These are phyloP conservation scores for Platanus orientalis DNA, from an alignment of 164 flowering plant species.

Conservation along the genomic window DNA sequence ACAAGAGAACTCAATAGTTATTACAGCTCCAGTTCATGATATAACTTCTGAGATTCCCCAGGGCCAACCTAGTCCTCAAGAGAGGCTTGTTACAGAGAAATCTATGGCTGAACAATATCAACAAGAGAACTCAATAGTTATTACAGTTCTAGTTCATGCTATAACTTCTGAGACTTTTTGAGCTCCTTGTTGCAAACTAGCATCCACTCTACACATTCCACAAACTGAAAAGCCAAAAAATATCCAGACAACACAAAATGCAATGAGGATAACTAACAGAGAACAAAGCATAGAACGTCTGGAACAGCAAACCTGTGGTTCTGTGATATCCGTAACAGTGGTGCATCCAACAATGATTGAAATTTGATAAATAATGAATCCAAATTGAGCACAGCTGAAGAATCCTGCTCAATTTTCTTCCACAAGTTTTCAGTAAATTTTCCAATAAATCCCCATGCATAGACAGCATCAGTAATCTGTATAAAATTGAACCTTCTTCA, in stretches of 20 bases:
- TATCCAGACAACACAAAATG: background rate
- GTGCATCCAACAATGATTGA: conserved; percentile 17
- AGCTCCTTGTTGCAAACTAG: background rate
- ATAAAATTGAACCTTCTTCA: conserved; percentile 2
- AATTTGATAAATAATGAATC: conserved; percentile 23
- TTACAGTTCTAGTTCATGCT: background rate
- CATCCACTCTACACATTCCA: background rate
- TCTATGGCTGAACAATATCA: too few species aligned
- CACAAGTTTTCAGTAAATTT: conserved; percentile 8
- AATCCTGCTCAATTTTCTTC: conserved; percentile 21
- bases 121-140: background rate
- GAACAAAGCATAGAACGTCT: background rate
- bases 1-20: background rate
- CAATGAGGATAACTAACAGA: background rate
- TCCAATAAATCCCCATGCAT: conserved; percentile 21
- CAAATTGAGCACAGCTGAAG: conserved; percentile 20
- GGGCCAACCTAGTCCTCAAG: too few species aligned
- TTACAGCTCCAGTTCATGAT: background rate
- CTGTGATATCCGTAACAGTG: conserved; percentile 21
- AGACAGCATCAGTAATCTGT: conserved; percentile 23
- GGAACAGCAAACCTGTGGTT: conserved; percentile 17
- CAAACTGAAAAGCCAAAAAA: background rate
- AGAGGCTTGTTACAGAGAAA: too few species aligned
- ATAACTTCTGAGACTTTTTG: background rate
- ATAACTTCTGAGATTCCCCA: too few species aligned